Percentiles rank a stretch among this genome's conserved stretches.
Conservation (phyloP, 371 early-diverging fungal species). For the Mucor plumbeus region DNA sequence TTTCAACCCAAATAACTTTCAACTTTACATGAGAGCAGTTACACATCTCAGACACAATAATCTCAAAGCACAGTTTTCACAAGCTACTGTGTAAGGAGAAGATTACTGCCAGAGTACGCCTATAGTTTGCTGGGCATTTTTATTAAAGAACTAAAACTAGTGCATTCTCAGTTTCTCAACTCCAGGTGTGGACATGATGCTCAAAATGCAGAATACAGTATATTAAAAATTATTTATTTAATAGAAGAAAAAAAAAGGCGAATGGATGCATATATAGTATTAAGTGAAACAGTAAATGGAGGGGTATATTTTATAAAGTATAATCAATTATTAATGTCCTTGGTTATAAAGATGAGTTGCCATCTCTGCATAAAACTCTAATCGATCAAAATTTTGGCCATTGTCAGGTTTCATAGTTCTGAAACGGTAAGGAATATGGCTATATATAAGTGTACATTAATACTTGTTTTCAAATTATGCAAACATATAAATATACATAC, state of each 20-base stretch:
- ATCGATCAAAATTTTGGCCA: conserved; percentile 65
- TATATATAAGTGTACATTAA: neutral
- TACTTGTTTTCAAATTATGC: conserved; percentile 2
- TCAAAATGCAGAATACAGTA: neutral
- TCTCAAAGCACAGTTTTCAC: too few species aligned
- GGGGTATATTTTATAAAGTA: conserved; percentile 1
- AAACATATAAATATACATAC: neutral
- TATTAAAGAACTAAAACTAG: too few species aligned
- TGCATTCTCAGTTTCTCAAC: too few species aligned
- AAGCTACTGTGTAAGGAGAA: too few species aligned
- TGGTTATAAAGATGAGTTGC: conserved; percentile 69
- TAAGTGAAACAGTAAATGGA: neutral
- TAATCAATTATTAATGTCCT: conserved; percentile 38
- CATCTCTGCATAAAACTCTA: conserved; percentile 79
- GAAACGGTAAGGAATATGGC: conserved; percentile 30
- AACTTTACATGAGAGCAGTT: too few species aligned
- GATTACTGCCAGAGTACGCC: too few species aligned
- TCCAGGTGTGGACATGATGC: too few species aligned
- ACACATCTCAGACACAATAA: too few species aligned
- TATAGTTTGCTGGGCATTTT: too few species aligned
- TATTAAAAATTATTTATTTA: neutral
- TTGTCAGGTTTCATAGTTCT: conserved; percentile 11
- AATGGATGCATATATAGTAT: neutral
- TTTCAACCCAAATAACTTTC: too few species aligned
- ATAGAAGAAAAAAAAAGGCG: neutral